A percentile compares a stretch with the other conserved stretches of the same genome.
These are phyloP conservation scores for Byssothecium circinans DNA, from an alignment of 2,329 filamentous ascomycete genomes.

Conservation along the genomic window DNA sequence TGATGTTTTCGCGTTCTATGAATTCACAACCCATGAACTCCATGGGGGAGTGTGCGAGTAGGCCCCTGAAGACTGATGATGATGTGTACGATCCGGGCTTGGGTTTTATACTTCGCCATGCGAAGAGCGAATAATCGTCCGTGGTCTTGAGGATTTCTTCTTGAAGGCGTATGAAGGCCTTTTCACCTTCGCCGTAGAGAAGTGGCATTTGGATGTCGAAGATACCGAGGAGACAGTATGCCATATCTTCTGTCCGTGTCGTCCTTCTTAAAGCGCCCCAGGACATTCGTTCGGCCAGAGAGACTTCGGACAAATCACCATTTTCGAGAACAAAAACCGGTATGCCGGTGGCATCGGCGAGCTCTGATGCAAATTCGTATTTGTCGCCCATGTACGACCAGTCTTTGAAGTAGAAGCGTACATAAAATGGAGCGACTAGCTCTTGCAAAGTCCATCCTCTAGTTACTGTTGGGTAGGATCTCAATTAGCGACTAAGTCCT, in stretches of 20 bases:
- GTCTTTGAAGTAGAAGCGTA: constrained; percentile 29
- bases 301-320: constrained; percentile 18
- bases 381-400: constrained; percentile 33
- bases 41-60: constrained; percentile 24
- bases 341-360: constrained; percentile 29
- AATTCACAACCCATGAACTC: constrained; percentile 24
- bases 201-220: constrained; percentile 38
- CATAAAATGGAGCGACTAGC: constrained; percentile 24
- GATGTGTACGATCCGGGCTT: constrained; percentile 8
- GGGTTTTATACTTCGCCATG: constrained; percentile 21
- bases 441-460: constrained; percentile 38
- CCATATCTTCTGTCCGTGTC: constrained; percentile 30
- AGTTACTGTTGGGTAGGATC: constrained; percentile 5
- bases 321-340: constrained; percentile 25
- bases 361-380: constrained; percentile 22
- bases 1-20: constrained; percentile 23
- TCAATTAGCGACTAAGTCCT: not conserved
- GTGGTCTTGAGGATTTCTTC: constrained; percentile 32
- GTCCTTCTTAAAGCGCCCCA: constrained; percentile 33
- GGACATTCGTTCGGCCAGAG: constrained; percentile 31
- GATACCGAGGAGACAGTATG: constrained; percentile 35
- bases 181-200: constrained; percentile 32
- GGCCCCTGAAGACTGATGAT: constrained; percentile 24
- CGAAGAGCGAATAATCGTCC: constrained; percentile 32
- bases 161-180: constrained; percentile 30